A percentile compares a stretch with the other conserved stretches of the same genome.
Evolutionary conservation across 2,329 filamentous ascomycete genomes (phyloP).

Genomic region (Sclerotinia trifoliorum): DNA sequence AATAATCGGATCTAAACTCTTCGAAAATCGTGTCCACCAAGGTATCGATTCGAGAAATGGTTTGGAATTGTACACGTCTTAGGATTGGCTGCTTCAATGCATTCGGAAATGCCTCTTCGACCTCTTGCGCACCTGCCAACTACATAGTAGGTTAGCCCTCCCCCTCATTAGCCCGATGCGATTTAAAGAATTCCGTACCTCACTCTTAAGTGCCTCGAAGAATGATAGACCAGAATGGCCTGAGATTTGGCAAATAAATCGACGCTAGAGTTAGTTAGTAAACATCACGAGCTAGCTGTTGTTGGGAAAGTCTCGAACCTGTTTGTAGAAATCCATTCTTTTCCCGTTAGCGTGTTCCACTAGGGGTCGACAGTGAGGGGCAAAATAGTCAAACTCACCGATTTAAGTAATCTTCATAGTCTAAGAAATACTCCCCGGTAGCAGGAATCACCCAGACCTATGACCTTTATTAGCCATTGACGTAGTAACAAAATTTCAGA

Average conservation of each 20-base stretch:
- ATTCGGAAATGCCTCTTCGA: constrained; percentile 89
- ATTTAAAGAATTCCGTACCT: constrained; percentile 57
- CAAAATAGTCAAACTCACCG: constrained; percentile 56
- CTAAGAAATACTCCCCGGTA: constrained; percentile 85
- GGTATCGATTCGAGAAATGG: constrained; percentile 83
- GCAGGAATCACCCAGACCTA: constrained; percentile 90
- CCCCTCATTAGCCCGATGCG: constrained; percentile 1
- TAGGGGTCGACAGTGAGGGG: not conserved
- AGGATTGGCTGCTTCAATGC: constrained; percentile 87
- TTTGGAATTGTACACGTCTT: constrained; percentile 87
- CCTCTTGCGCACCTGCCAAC: constrained; percentile 79
- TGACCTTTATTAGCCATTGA: constrained; percentile 29
- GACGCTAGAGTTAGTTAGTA: constrained; percentile 47
- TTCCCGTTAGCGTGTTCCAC: constrained; percentile 17
- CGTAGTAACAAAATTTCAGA: constrained; percentile 13
- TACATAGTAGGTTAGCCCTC: constrained; percentile 43
- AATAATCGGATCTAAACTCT: constrained; percentile 86
- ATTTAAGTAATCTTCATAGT: constrained; percentile 83
- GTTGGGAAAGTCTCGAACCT: constrained; percentile 54
- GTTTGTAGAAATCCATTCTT: constrained; percentile 91
- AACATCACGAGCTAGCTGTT: not conserved
- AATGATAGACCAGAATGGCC: constrained; percentile 89
- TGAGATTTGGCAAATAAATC: constrained; percentile 94
- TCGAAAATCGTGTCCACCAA: constrained; percentile 67
- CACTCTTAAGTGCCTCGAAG: constrained; percentile 87